These are phyloP conservation scores for Persicaria tinctoria DNA, from an alignment of 148 eudicot genomes.

Conservation along the genomic window DNA sequence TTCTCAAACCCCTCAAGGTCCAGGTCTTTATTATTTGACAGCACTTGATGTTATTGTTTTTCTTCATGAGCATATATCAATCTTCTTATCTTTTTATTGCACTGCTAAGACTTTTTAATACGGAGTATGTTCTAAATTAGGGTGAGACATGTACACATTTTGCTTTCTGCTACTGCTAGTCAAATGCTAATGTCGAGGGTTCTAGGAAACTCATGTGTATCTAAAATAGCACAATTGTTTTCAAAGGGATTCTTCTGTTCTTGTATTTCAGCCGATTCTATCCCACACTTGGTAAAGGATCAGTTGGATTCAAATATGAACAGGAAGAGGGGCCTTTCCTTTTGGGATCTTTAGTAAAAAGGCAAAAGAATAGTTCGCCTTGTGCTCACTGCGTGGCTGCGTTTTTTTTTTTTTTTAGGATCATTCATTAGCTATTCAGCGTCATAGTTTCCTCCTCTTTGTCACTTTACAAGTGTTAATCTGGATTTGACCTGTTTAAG, in stretches of 20 bases:
- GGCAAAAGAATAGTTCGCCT: no score
- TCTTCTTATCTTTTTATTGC: not conserved
- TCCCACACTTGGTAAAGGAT: not conserved
- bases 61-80: not conserved
- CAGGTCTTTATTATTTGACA: conserved; percentile 31
- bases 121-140: not conserved
- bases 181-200: not conserved
- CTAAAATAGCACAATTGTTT: not conserved
- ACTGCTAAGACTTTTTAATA: not conserved
- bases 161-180: not conserved
- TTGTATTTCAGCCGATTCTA: not conserved
- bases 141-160: not conserved
- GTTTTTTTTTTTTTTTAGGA: no score
- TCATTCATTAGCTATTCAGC: no score
- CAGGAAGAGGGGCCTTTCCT: not conserved
- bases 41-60: not conserved
- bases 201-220: not conserved
- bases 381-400: no score
- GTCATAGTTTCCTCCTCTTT: not conserved
- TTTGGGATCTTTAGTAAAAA: no score
- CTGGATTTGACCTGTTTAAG: not conserved
- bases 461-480: not conserved
- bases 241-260: not conserved
- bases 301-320: not conserved
- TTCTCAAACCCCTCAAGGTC: conserved; percentile 39